Evolutionary conservation across 768 basidiomycete genomes (phyloP).

Genomic region (Russula brevipes): DNA sequence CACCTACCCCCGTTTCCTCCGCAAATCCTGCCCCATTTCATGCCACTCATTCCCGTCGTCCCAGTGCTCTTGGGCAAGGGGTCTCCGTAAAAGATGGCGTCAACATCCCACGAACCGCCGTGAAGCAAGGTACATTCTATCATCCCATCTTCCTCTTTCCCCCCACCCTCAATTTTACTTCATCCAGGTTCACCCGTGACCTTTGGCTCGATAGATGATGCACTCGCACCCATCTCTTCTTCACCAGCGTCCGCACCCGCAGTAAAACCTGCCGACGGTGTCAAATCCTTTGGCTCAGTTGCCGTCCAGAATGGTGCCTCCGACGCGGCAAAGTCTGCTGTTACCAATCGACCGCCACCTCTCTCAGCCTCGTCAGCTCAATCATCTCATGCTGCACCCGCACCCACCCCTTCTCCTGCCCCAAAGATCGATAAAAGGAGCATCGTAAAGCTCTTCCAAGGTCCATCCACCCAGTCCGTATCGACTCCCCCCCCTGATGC

Average conservation of each 20-base stretch:
- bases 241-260: constrained; percentile 66
- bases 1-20: constrained; percentile 33
- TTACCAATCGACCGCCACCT: constrained; percentile 25
- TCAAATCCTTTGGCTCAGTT: constrained; percentile 81
- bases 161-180: constrained; percentile 11
- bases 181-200: constrained; percentile 61
- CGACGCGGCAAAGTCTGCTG: constrained; percentile 20
- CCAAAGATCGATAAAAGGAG: constrained; percentile 44
- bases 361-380: constrained; percentile 32
- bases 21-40: constrained; percentile 40
- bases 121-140: constrained; percentile 54
- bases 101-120: constrained; percentile 59
- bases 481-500: constrained; percentile 26
- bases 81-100: constrained; percentile 77
- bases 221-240: constrained; percentile 68
- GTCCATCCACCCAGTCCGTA: constrained; percentile 30
- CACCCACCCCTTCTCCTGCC: constrained; percentile 23
- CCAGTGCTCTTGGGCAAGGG: constrained; percentile 67
- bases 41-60: constrained; percentile 64
- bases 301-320: constrained; percentile 41
- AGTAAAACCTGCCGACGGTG: constrained; percentile 57
- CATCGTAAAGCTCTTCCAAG: constrained; percentile 60
- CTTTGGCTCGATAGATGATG: constrained; percentile 89
- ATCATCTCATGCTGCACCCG: constrained; percentile 27
- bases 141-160: not conserved